Conservation (phyloP, 148 eudicot genomes). For the Vaccinium myrtillus region DNA sequence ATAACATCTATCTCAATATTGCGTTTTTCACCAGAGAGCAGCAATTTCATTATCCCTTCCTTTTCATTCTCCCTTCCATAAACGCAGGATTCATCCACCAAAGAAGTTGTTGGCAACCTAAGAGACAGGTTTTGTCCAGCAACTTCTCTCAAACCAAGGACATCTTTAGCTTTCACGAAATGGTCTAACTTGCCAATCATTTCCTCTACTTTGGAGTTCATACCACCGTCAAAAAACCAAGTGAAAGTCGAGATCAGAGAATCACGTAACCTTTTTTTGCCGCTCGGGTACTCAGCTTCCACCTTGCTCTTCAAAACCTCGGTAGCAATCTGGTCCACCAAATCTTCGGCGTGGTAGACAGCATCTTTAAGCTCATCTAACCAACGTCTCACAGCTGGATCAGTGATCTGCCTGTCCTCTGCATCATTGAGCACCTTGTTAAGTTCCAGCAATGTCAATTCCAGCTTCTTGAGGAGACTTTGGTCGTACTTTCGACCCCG, state of each 20-base stretch:
- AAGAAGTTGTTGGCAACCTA: too few relatives aligned
- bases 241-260: neutral
- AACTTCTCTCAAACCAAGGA: too few relatives aligned
- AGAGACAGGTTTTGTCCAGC: too few relatives aligned
- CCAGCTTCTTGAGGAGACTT: neutral
- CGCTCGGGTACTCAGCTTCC: too few relatives aligned
- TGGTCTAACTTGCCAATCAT: neutral
- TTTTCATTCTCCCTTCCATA: too few relatives aligned
- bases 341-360: conserved; percentile 20
- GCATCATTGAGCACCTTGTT: conserved; percentile 9
- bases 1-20: too few relatives aligned
- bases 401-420: conserved; percentile 9
- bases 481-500: neutral
- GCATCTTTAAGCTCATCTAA: conserved; percentile 20
- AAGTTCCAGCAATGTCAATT: neutral
- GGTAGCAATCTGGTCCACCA: neutral
- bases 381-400: conserved; percentile 16
- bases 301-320: neutral
- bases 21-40: too few relatives aligned
- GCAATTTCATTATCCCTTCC: too few relatives aligned
- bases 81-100: too few relatives aligned
- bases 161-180: neutral
- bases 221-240: neutral
- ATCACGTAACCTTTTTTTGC: neutral
- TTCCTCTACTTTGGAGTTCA: neutral